Base-by-base conservation (phyloP, 352 stramenopile species). In the Pythium periplocum region DNA sequence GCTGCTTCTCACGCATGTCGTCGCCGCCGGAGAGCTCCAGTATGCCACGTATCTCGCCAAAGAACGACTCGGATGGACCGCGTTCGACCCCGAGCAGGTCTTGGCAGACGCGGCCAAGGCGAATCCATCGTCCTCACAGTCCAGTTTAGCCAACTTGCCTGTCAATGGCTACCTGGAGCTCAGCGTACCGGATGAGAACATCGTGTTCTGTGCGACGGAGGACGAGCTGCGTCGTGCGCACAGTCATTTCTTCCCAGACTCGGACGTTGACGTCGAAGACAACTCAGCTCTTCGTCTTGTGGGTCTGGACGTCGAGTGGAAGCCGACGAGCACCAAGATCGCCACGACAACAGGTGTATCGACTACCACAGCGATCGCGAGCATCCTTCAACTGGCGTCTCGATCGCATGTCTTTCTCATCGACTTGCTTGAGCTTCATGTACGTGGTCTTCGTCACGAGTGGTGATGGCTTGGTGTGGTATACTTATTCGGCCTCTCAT, bases 251-350 rank as follows among this genome's bases (percentile, higher is more conserved):
- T 71, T 76, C 5, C 42, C 33, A 4, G 35, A 4, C 38, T 42
- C 38, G 38, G 12, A 12, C 38, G 38, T 53, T 35, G 35, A 31
- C 4, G 11, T 43, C 1, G 30, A 55, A 30, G 31, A 42, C 5
- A 9, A 11, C n/a, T 30, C 36, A 9, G 2, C 2, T n/a, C 45
- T 30, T 2, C 45, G 53, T 37, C 32, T 83, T 11, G 62, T 87
- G 1, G 75, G 78, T 4, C 59, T 89, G 11, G 78, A 89, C 43
- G 78, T 89, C 6, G 78, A 89, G 49, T 89, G 78, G 78, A 73
- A 77, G 7, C 78, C 78, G 3, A 65, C 64, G 10, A 72, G 55
- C 48, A 57, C 55, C 42, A 68, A 72, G 49, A 66, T 63, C 43
- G 55, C 59, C 3, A 62, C 6, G n/a, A 37, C 52, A 31, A 67